Evolutionary conservation across 2,329 filamentous ascomycete genomes (phyloP).

Genomic region (Paramyrothecium sp.): DNA sequence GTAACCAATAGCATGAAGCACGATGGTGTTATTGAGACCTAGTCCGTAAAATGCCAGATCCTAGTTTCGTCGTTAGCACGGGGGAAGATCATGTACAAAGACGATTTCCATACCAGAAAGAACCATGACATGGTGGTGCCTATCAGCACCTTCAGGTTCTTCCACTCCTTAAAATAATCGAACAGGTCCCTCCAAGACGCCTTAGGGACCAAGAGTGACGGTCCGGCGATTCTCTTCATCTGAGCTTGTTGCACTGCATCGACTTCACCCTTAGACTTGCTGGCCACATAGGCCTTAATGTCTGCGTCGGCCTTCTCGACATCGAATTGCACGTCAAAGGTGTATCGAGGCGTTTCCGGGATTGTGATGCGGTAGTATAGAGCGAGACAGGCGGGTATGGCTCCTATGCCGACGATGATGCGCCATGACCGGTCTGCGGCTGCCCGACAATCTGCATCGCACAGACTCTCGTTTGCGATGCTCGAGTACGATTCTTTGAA

Average conservation of each 20-base stretch:
- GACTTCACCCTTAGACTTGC: constrained; percentile 44
- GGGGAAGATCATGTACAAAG: too few species aligned
- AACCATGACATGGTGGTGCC: constrained; percentile 83
- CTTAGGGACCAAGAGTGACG: constrained; percentile 60
- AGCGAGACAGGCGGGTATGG: constrained; percentile 73
- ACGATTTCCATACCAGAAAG: constrained; percentile 52
- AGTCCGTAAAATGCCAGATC: constrained; percentile 70
- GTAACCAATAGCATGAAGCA: constrained; percentile 73
- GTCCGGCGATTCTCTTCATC: constrained; percentile 50
- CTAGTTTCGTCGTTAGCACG: constrained; percentile 25
- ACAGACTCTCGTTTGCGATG: constrained; percentile 42
- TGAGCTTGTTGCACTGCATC: constrained; percentile 48
- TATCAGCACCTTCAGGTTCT: constrained; percentile 67
- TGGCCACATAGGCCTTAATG: constrained; percentile 58
- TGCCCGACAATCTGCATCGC: constrained; percentile 60
- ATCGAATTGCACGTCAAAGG: constrained; percentile 76
- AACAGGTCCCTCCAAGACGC: constrained; percentile 69
- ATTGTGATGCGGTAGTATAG: constrained; percentile 87
- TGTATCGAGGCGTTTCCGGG: constrained; percentile 81
- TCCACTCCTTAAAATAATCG: constrained; percentile 67
- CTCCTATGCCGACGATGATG: constrained; percentile 76
- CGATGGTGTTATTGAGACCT: constrained; percentile 71
- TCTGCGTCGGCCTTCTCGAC: constrained; percentile 74
- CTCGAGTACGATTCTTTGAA: constrained; percentile 54
- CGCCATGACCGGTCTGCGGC: constrained; percentile 83